Evolutionary conservation across 1,284 basidiomycete species (phyloP), one percentile per base, ranked within the genome.

Genomic region (Trichosporon inkin): DNA sequence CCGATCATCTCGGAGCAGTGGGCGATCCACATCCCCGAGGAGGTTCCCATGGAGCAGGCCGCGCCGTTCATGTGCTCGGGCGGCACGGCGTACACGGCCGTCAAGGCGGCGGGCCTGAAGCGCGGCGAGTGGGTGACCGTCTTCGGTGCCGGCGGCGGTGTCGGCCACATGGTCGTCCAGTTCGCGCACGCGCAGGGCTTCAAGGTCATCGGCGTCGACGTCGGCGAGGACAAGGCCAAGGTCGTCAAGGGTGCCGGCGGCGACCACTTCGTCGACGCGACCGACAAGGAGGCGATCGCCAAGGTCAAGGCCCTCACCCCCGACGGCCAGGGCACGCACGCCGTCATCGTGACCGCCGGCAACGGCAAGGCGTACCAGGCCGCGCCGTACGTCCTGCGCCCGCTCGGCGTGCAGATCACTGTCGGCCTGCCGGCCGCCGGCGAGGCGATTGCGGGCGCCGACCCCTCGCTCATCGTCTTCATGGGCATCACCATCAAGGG

Each of bases 401-500:
- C 57, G 6, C 53, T 36, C 37, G 63, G 60, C 28, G 20, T 49
- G 19, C 32, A 62, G 34, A 60, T 64, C n/a, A 61, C 63, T 7
- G 60, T 64, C 32, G 63, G 63, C 7, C 60, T 64, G 2, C 63
- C 63, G 2, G 44, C 60, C 6, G 34, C 67, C 47, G 61, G 74
- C 62, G 65, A 68, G 28, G 71, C 75, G 53, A 67, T 77, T 58
- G 68, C 66, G 56, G 64, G 70, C 53, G 76, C 70, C 40, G 68
- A 68, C 61, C 62, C 62, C n/a, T 53, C 67, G 44, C 62, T 67
- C 24, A 70, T 69, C 68, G 73, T 73, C 62, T 78, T 79, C 59
- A 63, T 64, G 58, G 69, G 81, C 67, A 72, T 80, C 61, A 67
- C 72, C 37, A 78, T 76, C 39, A 70, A 78, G 49, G 66, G 67